A percentile compares a stretch with the other conserved stretches of the same genome.
phyloP scores from a whole-genome alignment of 495 filamentous ascomycete genomes.

The Tetracladium setigerum region DNA sequence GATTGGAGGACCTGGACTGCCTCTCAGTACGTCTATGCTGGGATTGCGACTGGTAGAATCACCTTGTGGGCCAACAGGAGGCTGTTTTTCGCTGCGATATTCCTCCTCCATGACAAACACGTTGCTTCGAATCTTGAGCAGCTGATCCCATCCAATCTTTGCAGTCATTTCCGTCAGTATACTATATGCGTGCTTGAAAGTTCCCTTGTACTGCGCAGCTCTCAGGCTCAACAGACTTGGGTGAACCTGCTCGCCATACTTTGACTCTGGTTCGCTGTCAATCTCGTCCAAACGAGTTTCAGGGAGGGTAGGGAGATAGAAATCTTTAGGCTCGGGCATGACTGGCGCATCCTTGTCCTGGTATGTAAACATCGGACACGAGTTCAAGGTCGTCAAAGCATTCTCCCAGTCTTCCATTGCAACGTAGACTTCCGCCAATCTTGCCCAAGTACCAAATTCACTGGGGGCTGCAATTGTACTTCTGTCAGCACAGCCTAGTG shows the following conservation, averaged over 20 bases:
- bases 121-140: constrained; percentile 85
- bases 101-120: constrained; percentile 99
- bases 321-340: constrained; percentile 82
- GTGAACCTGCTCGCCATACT: constrained; percentile 76
- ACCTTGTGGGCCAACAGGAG: constrained; percentile 37
- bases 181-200: constrained; percentile 89
- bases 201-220: constrained; percentile 83
- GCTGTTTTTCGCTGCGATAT: constrained; percentile 84
- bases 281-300: constrained; percentile 96
- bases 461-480: constrained; percentile 91
- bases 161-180: constrained; percentile 89
- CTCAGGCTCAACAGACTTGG: constrained; percentile 79
- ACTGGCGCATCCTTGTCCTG: constrained; percentile 94
- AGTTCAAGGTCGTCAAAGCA: constrained; percentile 92
- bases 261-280: constrained; percentile 75
- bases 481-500: constrained; percentile 86
- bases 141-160: constrained; percentile 95
- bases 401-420: constrained; percentile 88
- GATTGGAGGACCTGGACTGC: constrained; percentile 50
- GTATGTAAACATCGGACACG: constrained; percentile 99
- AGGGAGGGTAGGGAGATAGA: constrained; percentile 76
- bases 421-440: constrained; percentile 87
- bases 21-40: constrained; percentile 67
- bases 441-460: constrained; percentile 95
- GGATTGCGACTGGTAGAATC: constrained; percentile 54